Percentiles rank a stretch among this genome's conserved stretches.
These are phyloP conservation scores for Crassisporium funariophilum DNA, from an alignment of 768 basidiomycete genomes.

Conservation along the genomic window DNA sequence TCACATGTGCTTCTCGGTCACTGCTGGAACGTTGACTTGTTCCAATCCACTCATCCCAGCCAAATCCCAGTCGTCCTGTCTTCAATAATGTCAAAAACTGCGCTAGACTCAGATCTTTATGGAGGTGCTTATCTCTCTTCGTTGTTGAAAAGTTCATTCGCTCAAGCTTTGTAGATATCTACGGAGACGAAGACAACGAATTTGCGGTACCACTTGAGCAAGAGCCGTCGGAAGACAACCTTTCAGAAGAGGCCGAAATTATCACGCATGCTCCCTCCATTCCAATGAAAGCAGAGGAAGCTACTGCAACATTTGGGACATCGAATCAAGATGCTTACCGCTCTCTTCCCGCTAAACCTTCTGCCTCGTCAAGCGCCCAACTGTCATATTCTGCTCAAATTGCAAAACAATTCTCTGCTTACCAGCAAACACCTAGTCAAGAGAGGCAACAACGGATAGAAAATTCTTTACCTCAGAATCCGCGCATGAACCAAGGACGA, in stretches of 20 bases:
- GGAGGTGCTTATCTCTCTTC: constrained; percentile 27
- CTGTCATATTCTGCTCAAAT: constrained; percentile 66
- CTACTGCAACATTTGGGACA: constrained; percentile 15
- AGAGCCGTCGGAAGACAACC: constrained; percentile 15
- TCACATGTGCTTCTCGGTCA: too few relatives aligned
- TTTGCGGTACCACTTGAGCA: constrained; percentile 19
- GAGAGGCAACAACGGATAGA: constrained; percentile 52
- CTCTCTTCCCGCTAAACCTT: constrained; percentile 30
- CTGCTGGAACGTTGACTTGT: too few relatives aligned
- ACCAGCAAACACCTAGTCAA: constrained; percentile 67
- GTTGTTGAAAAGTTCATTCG: not conserved
- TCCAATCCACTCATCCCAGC: too few relatives aligned
- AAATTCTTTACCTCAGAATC: constrained; percentile 26
- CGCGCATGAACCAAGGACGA: constrained; percentile 22
- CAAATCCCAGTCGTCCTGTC: too few relatives aligned
- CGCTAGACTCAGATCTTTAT: constrained; percentile 37
- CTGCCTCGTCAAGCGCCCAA: constrained; percentile 25
- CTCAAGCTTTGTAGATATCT: constrained; percentile 44
- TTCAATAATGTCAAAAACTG: not conserved
- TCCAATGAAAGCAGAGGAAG: constrained; percentile 8
- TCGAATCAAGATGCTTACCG: constrained; percentile 19
- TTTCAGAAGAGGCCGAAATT: constrained; percentile 31
- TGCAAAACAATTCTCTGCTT: constrained; percentile 64
- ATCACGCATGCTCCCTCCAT: constrained; percentile 21
- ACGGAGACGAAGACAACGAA: constrained; percentile 53